Conservation (phyloP, 805 yeast species). For the Spathaspora hagerdaliae region DNA sequence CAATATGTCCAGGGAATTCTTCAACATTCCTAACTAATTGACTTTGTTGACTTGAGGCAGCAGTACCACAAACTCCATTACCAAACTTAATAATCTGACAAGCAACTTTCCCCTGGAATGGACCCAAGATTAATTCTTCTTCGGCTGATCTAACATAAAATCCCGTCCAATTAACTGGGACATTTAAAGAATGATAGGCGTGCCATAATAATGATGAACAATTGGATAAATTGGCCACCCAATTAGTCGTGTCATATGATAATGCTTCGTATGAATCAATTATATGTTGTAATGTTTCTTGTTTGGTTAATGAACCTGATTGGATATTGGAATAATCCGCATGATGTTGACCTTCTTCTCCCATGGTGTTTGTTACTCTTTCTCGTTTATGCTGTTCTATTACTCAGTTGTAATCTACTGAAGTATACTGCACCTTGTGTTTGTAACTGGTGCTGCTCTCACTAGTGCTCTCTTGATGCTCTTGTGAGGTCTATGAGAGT, state of each 20-base stretch:
- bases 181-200: constrained; percentile 62
- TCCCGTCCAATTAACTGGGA: constrained; percentile 87
- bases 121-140: constrained; percentile 68
- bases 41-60: constrained; percentile 56
- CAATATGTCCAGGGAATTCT: constrained; percentile 86
- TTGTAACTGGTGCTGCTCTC: too few relatives aligned
- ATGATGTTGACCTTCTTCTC: constrained; percentile 38
- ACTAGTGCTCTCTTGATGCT: too few relatives aligned
- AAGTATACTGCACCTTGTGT: too few relatives aligned
- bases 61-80: constrained; percentile 88
- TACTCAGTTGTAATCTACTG: too few relatives aligned
- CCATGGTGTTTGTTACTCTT: constrained; percentile 5
- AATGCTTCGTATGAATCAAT: constrained; percentile 64
- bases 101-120: constrained; percentile 96
- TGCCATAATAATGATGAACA: constrained; percentile 87
- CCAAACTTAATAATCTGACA: constrained; percentile 81
- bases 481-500: too few relatives aligned
- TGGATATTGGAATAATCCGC: constrained; percentile 69
- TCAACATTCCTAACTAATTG: constrained; percentile 79
- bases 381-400: too few relatives aligned
- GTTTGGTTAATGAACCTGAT: constrained; percentile 26
- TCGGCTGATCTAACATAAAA: constrained; percentile 56
- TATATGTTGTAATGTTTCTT: constrained; percentile 56
- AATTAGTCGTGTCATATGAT: constrained; percentile 58
- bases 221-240: constrained; percentile 89